Base-by-base conservation (phyloP, 2,329 filamentous ascomycete species). In the Aspergillus hiratsukae region DNA sequence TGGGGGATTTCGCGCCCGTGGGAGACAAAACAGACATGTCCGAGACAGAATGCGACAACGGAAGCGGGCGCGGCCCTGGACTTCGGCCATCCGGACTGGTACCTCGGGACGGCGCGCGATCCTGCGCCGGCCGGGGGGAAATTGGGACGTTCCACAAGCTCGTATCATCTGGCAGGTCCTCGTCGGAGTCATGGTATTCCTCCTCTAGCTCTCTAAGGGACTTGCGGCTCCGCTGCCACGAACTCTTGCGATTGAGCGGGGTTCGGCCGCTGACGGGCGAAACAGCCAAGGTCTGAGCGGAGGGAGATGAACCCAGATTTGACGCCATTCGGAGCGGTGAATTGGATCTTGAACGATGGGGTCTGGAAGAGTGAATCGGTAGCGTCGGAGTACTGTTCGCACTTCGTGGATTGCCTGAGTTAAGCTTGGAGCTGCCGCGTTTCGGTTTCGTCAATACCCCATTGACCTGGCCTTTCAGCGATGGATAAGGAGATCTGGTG, bases 141-240 rank as follows among this genome's bases (percentile, higher is more conserved):
- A 80, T 74, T 0, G 78, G 78, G 19, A 80, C 77, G 56, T 80
- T 80, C 75, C 76, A 80, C 8, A 80, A 62, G 59, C 76, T 78
- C 9, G 77, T 75, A 67, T 80, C 78, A 49, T 80, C 78, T 4
- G 78, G 78, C 35, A 80, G 62, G 23, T 80, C 78, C 49, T 80
- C 78, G 56, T 80, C 78, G 1, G 76, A 79, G 57, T 80, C 78
- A 61, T 80, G 72, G 53, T 78, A 80, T 66, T 80, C 78, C 19
- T 74, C 76, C 61, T 80, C 78, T 25, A 80, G 56, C 46, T 80
- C 78, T 58, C 77, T 75, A n/a, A 77, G 58, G 3, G 76, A 73
- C 61, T 80, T 80, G 54, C 77, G 73, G 48, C 65, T 72, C 37
- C 73, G 75, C 58, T 78, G 76, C 72, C 75, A 74, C 17, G 75